Percentiles rank a stretch among this genome's conserved stretches.
phyloP scores from a whole-genome alignment of 2,329 filamentous ascomycete genomes.

The Ceratocystis papillata region DNA sequence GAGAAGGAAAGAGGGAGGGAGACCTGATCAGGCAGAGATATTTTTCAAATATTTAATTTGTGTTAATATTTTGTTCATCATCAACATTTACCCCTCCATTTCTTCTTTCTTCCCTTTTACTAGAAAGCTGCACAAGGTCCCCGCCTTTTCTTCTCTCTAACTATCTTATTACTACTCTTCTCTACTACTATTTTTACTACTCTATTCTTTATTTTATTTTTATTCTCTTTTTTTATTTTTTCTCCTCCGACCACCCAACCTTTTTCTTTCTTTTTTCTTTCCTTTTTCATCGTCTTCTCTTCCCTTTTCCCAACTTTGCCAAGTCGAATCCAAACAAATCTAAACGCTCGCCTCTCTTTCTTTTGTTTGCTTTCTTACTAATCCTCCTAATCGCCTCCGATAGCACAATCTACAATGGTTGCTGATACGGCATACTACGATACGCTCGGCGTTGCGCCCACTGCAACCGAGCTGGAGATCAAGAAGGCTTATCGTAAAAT shows the following conservation, averaged over 20 bases:
- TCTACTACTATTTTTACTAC: no score
- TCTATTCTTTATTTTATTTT: constrained; percentile 22
- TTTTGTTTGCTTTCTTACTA: not conserved
- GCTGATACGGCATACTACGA: constrained; percentile 85
- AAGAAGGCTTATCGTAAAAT: constrained; percentile 95
- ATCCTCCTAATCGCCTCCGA: not conserved
- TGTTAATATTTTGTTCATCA: not conserved
- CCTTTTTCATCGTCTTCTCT: not conserved
- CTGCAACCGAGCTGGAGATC: constrained; percentile 82
- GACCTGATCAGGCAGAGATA: not conserved
- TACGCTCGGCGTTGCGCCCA: constrained; percentile 69
- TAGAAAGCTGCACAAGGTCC: constrained; percentile 11
- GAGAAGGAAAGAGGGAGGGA: no score
- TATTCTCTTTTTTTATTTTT: constrained; percentile 17
- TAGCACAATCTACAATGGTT: constrained; percentile 49
- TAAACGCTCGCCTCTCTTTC: not conserved
- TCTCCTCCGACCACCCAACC: constrained; percentile 16
- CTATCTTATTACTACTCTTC: not conserved
- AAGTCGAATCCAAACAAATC: no score
- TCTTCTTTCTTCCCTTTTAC: no score
- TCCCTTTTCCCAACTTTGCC: not conserved
- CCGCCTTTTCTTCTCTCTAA: constrained; percentile 9
- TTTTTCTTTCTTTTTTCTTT: constrained; percentile 14
- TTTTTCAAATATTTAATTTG: not conserved
- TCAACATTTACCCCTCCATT: constrained; percentile 7